Base-by-base conservation (phyloP, 1,284 basidiomycete species). In the Spongiforma sp. region DNA sequence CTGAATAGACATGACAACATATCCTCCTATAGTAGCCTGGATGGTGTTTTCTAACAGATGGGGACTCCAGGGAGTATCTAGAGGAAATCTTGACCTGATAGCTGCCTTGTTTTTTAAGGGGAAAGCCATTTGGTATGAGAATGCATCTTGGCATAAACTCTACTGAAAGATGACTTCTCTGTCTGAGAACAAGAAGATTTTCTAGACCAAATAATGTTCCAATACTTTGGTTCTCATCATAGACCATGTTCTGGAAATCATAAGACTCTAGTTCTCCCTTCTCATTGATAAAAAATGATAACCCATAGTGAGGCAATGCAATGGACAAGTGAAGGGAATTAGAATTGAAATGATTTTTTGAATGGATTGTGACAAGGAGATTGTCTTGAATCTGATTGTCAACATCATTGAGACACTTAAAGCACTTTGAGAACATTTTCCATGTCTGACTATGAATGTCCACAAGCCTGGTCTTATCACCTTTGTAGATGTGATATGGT, bases 261-360 rank as follows among this genome's bases (percentile, higher is more conserved):
- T 9, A 21, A 19, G 72, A 81, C 32, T 75, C 73, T 2, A 81
- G 65, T 5, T 77, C 66, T 8, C 61, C 54, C 6, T 68, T 61
- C 1, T 64, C 24, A 34, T 80, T 70, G 10, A 80, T 26, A 34
- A 70, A 75, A 52, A 81, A 82, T 1, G 71, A 68, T 8, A 86
- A 62, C 7, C 74, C 67, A 56, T 78, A 82, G 7, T 82, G 79
- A 15, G 83, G 81, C 4, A 86, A 34, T 78, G 69, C 5, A 78
- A 76, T 55, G 71, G 79, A 33, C 78, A 75, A 10, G 69, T 17
- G 64, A 12, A 11, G 21, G n/a, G n/a, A n/a, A n/a, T n/a, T 1
- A 48, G 15, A 12, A 55, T 54, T 50, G 34, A 72, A 61, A 7
- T 39, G 57, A 8, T 75, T 17, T 41, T 24, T 36, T 67, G 33